Conservation (phyloP, 2,329 filamentous ascomycete genomes). For the Paraconiothyrium brasiliense region DNA sequence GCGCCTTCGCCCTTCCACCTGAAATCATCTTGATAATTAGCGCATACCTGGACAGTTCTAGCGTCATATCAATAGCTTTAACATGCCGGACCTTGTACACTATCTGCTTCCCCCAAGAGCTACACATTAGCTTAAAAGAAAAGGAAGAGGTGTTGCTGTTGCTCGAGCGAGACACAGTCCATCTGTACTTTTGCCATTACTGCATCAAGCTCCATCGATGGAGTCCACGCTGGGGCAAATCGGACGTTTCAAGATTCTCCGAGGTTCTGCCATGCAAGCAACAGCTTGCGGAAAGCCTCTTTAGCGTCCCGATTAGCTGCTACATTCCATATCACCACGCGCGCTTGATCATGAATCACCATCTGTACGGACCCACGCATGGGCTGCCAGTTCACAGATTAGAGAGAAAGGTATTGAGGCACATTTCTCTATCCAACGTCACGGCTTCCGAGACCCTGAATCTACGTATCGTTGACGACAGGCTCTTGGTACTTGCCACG, state of each 20-base stretch:
- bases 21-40: slow-evolving; percentile 30
- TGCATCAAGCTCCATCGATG: slow-evolving; percentile 33
- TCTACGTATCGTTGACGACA: slow-evolving; percentile 27
- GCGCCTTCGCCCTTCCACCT: slow-evolving; percentile 24
- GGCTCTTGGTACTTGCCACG: slow-evolving; percentile 26
- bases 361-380: slow-evolving; percentile 29
- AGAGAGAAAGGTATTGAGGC: not conserved
- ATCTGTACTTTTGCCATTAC: slow-evolving; percentile 29
- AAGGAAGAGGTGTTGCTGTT: slow-evolving; percentile 27
- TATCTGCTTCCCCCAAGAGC: slow-evolving; percentile 21
- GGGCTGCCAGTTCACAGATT: slow-evolving; percentile 23
- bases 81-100: slow-evolving; percentile 26
- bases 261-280: slow-evolving; percentile 20
- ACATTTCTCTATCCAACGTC: slow-evolving; percentile 3
- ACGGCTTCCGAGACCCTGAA: slow-evolving; percentile 15
- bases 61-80: slow-evolving; percentile 26
- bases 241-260: slow-evolving; percentile 12
- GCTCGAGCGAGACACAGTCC: slow-evolving; percentile 25
- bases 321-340: slow-evolving; percentile 24
- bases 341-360: slow-evolving; percentile 34
- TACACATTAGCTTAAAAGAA: slow-evolving; percentile 15
- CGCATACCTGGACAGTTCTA: slow-evolving; percentile 22
- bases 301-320: not conserved
- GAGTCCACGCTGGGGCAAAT: slow-evolving; percentile 24
- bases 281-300: not conserved